Conservation (phyloP, 192 early-diverging fungal genomes). For the Coemansia pectinata region DNA sequence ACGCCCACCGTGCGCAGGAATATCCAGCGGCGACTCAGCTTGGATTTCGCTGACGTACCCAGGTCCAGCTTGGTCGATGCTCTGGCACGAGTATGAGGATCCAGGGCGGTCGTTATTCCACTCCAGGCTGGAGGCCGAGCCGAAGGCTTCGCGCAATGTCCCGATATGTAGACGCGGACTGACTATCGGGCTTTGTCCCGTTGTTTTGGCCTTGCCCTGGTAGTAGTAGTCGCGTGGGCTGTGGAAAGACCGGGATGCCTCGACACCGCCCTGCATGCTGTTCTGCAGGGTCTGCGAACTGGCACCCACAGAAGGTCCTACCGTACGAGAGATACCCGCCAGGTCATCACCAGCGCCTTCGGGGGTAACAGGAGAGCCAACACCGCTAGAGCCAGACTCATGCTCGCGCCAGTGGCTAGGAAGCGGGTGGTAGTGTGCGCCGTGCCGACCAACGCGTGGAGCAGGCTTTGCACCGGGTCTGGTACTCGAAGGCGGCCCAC, state of each 20-base stretch:
- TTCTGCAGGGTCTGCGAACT: conserved; percentile 11
- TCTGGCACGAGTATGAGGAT: conserved; percentile 43
- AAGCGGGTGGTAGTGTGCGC: conserved; percentile 44
- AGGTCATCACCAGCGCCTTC: conserved; percentile 34
- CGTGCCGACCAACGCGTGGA: conserved; percentile 32
- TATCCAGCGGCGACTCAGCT: conserved; percentile 48
- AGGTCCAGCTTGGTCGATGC: conserved; percentile 16
- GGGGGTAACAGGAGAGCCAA: conserved; percentile 49
- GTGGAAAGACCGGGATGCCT: conserved; percentile 21
- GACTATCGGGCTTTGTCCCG: conserved; percentile 19
- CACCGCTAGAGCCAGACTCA: conserved; percentile 47
- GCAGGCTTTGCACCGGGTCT: conserved; percentile 13
- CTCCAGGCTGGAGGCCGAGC: conserved; percentile 43
- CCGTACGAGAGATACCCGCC: not conserved
- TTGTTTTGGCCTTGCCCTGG: conserved; percentile 13
- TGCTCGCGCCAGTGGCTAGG: conserved; percentile 55
- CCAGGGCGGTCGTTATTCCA: conserved; percentile 44
- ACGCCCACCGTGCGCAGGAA: conserved; percentile 21
- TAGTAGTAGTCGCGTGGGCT: conserved; percentile 23
- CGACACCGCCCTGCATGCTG: conserved; percentile 9
- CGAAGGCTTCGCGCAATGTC: conserved; percentile 39
- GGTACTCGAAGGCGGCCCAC: conserved; percentile 1
- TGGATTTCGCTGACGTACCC: conserved; percentile 22
- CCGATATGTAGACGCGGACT: conserved; percentile 34
- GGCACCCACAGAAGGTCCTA: not conserved